A percentile compares a stretch with the other conserved stretches of the same genome.
Evolutionary conservation across 2,329 filamentous ascomycete species (phyloP).

Genomic region (Aspergillus ochraceoroseus): DNA sequence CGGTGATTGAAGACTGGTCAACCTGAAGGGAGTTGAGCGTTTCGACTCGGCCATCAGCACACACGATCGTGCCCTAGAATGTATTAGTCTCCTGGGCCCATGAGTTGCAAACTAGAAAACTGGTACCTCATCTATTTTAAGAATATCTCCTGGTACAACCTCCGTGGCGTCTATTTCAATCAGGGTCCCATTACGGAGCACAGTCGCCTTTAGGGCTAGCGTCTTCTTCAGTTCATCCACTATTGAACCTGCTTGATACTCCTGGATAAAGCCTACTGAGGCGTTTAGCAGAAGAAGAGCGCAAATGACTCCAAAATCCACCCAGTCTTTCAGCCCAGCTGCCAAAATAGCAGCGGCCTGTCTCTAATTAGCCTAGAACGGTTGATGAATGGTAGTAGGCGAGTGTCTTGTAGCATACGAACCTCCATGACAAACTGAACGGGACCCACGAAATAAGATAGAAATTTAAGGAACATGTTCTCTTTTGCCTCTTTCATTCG

Average conservation of each 20-base stretch:
- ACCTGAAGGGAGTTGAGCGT: slow-evolving; percentile 82
- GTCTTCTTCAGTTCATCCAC: slow-evolving; percentile 90
- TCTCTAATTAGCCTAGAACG: slow-evolving; percentile 8
- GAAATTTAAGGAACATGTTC: slow-evolving; percentile 76
- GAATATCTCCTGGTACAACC: slow-evolving; percentile 83
- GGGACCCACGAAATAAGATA: slow-evolving; percentile 76
- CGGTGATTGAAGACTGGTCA: slow-evolving; percentile 87
- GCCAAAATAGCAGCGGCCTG: slow-evolving; percentile 72
- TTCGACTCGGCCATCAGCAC: slow-evolving; percentile 80
- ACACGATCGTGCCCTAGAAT: slow-evolving; percentile 71
- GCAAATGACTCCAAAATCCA: slow-evolving; percentile 89
- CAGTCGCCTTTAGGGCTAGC: slow-evolving; percentile 78
- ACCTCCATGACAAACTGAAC: slow-evolving; percentile 95
- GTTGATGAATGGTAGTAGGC: background rate
- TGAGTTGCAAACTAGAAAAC: background rate
- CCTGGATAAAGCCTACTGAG: slow-evolving; percentile 78
- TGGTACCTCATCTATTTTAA: slow-evolving; percentile 71
- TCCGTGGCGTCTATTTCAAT: slow-evolving; percentile 76
- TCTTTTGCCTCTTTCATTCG: slow-evolving; percentile 90
- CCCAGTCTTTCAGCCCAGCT: slow-evolving; percentile 80
- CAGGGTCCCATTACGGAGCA: slow-evolving; percentile 73
- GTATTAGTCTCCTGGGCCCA: slow-evolving; percentile 5
- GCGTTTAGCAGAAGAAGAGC: slow-evolving; percentile 79
- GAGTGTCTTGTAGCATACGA: slow-evolving; percentile 30
- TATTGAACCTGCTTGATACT: slow-evolving; percentile 84